A percentile compares a stretch with the other conserved stretches of the same genome.
These are phyloP conservation scores for Thielaviopsis populi DNA, from an alignment of 2,329 filamentous ascomycete species.

Conservation along the genomic window DNA sequence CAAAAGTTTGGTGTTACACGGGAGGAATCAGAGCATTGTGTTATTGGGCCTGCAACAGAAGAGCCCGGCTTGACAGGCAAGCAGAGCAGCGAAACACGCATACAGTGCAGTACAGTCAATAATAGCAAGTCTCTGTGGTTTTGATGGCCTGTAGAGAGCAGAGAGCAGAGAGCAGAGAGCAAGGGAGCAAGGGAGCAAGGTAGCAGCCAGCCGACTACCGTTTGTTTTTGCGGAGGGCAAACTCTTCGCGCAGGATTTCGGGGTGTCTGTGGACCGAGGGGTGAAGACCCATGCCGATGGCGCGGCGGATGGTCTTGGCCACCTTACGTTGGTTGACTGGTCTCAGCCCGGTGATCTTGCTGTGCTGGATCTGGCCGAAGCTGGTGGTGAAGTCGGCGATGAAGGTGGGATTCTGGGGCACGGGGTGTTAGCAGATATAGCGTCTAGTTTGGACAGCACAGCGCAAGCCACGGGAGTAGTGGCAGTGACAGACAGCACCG, in stretches of 20 bases:
- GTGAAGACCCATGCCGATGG: constrained; percentile 80
- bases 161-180: too few relatives aligned
- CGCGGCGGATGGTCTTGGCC: constrained; percentile 78
- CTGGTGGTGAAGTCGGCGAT: constrained; percentile 77
- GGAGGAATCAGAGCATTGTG: background rate
- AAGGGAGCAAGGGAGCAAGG: background rate
- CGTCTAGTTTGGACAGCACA: background rate
- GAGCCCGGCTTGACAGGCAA: too few relatives aligned
- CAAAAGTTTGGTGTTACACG: constrained; percentile 7
- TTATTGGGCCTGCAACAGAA: too few relatives aligned
- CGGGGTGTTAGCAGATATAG: background rate
- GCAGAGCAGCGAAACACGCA: too few relatives aligned
- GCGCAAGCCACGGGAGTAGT: background rate
- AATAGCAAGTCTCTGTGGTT: too few relatives aligned
- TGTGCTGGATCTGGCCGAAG: constrained; percentile 71
- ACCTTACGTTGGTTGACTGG: constrained; percentile 86
- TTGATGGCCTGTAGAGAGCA: too few relatives aligned
- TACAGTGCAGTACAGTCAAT: too few relatives aligned
- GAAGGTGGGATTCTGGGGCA: constrained; percentile 71
- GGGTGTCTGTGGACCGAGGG: constrained; percentile 84
- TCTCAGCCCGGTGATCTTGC: constrained; percentile 60
- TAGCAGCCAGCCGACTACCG: background rate
- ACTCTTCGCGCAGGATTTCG: constrained; percentile 46
- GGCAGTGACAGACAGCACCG: background rate
- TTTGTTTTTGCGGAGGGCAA: constrained; percentile 17